phyloP scores from a whole-genome alignment of 1,139 yeast species.

The Yamadazyma triangularis region DNA sequence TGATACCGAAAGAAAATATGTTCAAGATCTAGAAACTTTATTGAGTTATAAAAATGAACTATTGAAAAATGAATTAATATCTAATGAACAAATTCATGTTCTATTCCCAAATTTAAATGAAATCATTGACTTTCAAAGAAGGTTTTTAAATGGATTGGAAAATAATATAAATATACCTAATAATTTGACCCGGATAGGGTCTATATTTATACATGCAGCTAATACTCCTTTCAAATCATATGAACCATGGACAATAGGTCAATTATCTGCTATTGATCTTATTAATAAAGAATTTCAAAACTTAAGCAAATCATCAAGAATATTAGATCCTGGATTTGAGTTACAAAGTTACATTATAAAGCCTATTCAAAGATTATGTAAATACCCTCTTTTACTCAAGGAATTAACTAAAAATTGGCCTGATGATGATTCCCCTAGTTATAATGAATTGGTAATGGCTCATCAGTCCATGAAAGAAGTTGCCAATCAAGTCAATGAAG shows the following conservation, averaged over 20 bases:
- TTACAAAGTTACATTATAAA: conserved; percentile 84
- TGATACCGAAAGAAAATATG: conserved; percentile 88
- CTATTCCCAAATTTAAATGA: conserved; percentile 85
- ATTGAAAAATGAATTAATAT: conserved; percentile 57
- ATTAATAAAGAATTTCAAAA: conserved; percentile 61
- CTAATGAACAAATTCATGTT: conserved; percentile 75
- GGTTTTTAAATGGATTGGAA: conserved; percentile 84
- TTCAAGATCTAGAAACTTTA: conserved; percentile 79
- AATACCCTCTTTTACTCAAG: conserved; percentile 78
- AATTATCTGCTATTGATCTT: conserved; percentile 79
- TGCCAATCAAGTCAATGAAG: conserved; percentile 89
- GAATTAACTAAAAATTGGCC: conserved; percentile 58
- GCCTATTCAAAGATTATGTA: conserved; percentile 93
- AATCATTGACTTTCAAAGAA: conserved; percentile 86
- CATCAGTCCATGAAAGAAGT: conserved; percentile 57
- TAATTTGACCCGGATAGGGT: conserved; percentile 80
- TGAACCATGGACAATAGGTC: conserved; percentile 88
- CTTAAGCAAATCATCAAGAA: conserved; percentile 50
- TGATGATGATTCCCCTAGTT: conserved; percentile 36
- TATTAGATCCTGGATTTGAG: conserved; percentile 85
- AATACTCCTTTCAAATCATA: conserved; percentile 77
- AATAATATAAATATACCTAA: conserved; percentile 77
- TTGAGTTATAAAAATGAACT: conserved; percentile 66
- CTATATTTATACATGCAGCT: conserved; percentile 77
- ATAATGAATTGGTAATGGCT: conserved; percentile 68